phyloP scores from a whole-genome alignment of 2,329 filamentous ascomycete genomes.

The Pseudocercospora fuligena region DNA sequence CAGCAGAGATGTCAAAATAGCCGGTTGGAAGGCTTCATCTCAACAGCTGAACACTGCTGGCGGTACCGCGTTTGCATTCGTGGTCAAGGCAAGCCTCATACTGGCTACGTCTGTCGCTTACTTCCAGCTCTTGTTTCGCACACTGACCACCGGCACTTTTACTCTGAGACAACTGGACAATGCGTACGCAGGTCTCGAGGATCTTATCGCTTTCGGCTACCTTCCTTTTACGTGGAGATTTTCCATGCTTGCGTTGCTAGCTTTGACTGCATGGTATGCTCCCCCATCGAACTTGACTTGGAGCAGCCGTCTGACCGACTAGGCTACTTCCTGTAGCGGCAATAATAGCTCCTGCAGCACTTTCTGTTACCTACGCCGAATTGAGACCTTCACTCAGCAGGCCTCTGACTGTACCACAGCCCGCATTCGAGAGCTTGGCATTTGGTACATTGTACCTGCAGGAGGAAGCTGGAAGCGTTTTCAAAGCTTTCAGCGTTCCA shows the following conservation, averaged over 20 bases:
- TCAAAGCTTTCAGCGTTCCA: not conserved
- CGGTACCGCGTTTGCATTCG: not conserved
- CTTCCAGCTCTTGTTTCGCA: not conserved
- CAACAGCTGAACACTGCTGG: not conserved
- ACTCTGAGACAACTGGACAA: not conserved
- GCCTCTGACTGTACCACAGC: constrained; percentile 4
- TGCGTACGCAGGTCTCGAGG: not conserved
- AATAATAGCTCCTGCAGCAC: constrained; percentile 10
- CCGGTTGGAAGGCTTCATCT: not conserved
- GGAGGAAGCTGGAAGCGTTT: not conserved
- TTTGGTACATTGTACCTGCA: not conserved
- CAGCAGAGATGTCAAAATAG: not conserved
- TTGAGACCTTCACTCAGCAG: not conserved
- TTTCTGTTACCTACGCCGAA: constrained; percentile 11
- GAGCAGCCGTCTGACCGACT: not conserved
- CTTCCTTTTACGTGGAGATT: not conserved
- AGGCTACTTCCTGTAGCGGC: constrained; percentile 17
- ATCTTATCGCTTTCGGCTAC: not conserved
- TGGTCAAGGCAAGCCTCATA: not conserved
- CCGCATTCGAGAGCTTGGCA: constrained; percentile 11
- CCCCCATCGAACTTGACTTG: not conserved
- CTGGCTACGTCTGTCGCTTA: not conserved
- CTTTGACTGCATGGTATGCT: not conserved
- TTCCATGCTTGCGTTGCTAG: not conserved
- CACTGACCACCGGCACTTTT: not conserved